Percentiles rank a stretch among this genome's conserved stretches.
These are phyloP conservation scores for Karstenula rhodostoma DNA, from an alignment of 2,329 filamentous ascomycete species.

Conservation along the genomic window DNA sequence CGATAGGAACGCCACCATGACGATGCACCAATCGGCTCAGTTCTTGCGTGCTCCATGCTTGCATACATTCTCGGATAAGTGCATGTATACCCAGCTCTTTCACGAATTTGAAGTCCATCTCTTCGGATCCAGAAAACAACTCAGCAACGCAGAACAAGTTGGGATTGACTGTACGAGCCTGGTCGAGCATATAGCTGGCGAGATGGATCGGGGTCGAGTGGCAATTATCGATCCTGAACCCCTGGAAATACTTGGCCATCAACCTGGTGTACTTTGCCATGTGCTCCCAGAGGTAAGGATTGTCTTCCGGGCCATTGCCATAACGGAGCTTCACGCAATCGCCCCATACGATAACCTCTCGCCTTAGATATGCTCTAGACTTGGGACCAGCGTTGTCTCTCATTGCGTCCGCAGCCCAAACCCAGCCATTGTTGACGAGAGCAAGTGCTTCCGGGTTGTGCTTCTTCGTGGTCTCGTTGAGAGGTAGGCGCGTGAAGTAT, in stretches of 20 bases:
- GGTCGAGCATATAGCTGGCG: constrained; percentile 92
- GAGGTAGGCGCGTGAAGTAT: constrained; percentile 90
- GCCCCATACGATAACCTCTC: constrained; percentile 97
- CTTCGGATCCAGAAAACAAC: constrained; percentile 93
- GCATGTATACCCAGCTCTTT: constrained; percentile 90
- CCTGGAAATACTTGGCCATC: constrained; percentile 93
- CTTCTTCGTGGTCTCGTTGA: constrained; percentile 78
- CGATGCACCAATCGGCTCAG: constrained; percentile 91
- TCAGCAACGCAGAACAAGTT: constrained; percentile 93
- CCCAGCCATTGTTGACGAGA: constrained; percentile 96
- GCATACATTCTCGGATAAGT: constrained; percentile 96
- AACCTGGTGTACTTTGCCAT: constrained; percentile 93
- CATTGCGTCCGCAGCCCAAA: constrained; percentile 96
- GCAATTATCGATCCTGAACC: constrained; percentile 97
- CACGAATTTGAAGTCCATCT: constrained; percentile 95
- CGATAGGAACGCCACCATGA: constrained; percentile 92
- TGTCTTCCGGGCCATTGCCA: constrained; percentile 80
- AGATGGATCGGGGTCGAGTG: constrained; percentile 96
- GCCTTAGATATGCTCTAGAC: constrained; percentile 90
- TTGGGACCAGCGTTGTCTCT: constrained; percentile 90
- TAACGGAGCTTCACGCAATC: constrained; percentile 98
- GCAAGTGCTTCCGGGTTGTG: constrained; percentile 80
- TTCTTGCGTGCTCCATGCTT: constrained; percentile 94
- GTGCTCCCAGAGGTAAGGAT: constrained; percentile 91
- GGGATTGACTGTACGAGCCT: constrained; percentile 86